Evolutionary conservation across 768 basidiomycete species (phyloP), one percentile per base, ranked within the genome.

Genomic region (Sporobolomyces roseus): DNA sequence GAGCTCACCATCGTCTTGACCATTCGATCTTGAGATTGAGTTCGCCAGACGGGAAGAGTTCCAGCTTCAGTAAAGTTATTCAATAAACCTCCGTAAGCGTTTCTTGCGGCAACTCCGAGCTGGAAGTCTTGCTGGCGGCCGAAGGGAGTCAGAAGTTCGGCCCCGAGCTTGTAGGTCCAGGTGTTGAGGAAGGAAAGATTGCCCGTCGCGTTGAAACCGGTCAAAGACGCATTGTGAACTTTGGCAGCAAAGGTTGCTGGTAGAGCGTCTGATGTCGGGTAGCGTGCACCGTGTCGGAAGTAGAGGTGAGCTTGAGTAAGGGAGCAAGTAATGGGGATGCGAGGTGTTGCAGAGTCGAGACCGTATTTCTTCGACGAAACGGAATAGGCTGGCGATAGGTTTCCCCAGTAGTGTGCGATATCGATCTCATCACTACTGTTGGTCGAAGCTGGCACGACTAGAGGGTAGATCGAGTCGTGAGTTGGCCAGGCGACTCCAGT

Each of bases 81-180:
- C 4, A 91, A 73, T 38, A 92, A 80, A 78, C 84, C 8, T 14
- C 63, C 90, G 73, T 91, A 92, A 79, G 88, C 80, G 35, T 81
- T 66, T 29, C 82, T 86, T 63, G 89, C 80, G 25, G 87, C 83
- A 76, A 85, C 84, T 10, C 88, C 86, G 14, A 88, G 81, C 41
- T 87, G 85, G 59, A 89, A 93, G 61, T 93, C 79, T 72, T 93
- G 91, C 74, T 89, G 85, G 58, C 92, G 82, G 53, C 92, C 92
- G 71, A 93, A 93, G 1, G 92, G 90, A 19, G 91, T 92, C 66
- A 96, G 80, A 33, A 84, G 74, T 77, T 96, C 93, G 80, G 88
- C 87, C 16, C 93, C 93, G 4, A 97, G 84, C 74, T 90, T 88
- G 79, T 91, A 94, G 75, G 84, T 48, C 91, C 91, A 96, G 30